Conservation (phyloP, 805 yeast genomes). For the Ogataea pini region DNA sequence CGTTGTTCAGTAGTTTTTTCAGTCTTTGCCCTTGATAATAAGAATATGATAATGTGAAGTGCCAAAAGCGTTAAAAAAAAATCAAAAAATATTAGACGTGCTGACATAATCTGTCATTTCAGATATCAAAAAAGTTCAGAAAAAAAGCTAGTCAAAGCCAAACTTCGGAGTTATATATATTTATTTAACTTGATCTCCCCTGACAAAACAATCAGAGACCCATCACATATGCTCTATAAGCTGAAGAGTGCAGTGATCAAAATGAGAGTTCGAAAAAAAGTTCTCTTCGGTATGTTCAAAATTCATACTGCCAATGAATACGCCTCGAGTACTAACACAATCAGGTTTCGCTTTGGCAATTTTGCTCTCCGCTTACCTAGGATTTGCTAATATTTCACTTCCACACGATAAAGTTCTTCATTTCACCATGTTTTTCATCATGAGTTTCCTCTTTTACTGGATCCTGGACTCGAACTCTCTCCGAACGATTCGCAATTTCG, state of each 20-base stretch:
- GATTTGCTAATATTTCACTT: constrained; percentile 50
- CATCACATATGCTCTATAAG: neutral
- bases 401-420: constrained; percentile 51
- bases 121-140: neutral
- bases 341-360: constrained; percentile 23
- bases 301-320: too few relatives aligned
- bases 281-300: neutral
- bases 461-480: constrained; percentile 40
- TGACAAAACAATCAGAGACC: too few relatives aligned
- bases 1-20: too few relatives aligned
- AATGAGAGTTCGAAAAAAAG: constrained; percentile 5
- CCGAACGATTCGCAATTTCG: constrained; percentile 33
- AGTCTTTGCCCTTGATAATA: neutral
- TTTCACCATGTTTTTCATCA: constrained; percentile 43
- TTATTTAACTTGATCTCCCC: too few relatives aligned
- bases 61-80: too few relatives aligned
- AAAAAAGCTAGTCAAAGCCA: neutral
- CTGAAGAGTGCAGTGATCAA: neutral
- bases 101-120: neutral
- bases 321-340: neutral
- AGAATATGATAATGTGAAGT: neutral
- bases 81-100: neutral
- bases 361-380: constrained; percentile 41
- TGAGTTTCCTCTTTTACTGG: constrained; percentile 51
- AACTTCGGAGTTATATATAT: too few relatives aligned